Evolutionary conservation across 208 protist genomes (phyloP).

Genomic region (Hexamita inflata): DNA sequence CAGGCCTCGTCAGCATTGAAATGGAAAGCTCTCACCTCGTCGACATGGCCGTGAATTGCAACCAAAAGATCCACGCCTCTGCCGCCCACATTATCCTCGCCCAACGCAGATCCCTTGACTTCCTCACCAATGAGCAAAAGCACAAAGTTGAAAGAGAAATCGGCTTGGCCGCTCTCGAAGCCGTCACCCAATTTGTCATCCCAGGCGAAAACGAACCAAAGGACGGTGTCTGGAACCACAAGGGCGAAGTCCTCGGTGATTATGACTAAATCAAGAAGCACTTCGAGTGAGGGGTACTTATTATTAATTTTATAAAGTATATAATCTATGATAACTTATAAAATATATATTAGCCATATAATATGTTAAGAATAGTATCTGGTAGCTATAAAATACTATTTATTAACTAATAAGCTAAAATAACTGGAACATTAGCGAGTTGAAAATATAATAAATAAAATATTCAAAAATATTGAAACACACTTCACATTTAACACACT

Average conservation of each 20-base stretch:
- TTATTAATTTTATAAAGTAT: no score
- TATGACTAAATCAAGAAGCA: neutral
- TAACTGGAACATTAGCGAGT: no score
- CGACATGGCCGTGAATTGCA: conserved; percentile 28
- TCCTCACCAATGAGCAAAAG: conserved; percentile 36
- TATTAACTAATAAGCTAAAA: no score
- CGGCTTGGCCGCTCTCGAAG: conserved; percentile 28
- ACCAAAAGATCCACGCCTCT: neutral
- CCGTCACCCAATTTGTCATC: conserved; percentile 30
- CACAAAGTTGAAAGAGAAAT: conserved; percentile 8
- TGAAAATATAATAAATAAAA: no score
- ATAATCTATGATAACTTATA: no score
- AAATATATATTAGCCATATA: no score
- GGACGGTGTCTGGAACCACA: neutral
- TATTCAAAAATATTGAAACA: no score
- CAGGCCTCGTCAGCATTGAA: conserved; percentile 36
- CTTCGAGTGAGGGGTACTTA: conserved; percentile 21
- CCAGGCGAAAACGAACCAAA: neutral
- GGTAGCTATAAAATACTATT: no score
- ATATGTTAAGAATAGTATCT: no score
- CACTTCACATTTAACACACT: no score
- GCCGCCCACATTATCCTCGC: conserved; percentile 44
- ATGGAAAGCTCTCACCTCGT: conserved; percentile 52
- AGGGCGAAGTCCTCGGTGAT: neutral
- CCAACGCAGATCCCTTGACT: conserved; percentile 31